Evolutionary conservation across 2,329 filamentous ascomycete species (phyloP), one percentile per base, ranked within the genome.

Genomic region (Aspergillus fijiensis): DNA sequence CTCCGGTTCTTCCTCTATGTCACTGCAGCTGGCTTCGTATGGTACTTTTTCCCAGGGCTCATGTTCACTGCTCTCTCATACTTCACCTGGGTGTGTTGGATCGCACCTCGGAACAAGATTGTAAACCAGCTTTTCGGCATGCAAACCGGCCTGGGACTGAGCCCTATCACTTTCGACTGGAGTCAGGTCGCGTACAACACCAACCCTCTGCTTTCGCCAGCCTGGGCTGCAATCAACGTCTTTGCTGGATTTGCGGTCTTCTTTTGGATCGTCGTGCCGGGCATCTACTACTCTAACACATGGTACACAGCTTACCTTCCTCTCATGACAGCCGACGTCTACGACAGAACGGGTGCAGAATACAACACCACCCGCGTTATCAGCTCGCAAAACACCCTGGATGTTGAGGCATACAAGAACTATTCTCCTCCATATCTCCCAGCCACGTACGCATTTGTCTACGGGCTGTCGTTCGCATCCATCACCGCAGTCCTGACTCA

Each of bases 371-470:
- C 79, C 1, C 79, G 77, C 33, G 86, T 89, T 51, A 76, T 89
- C 5, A 82, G 82, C 55, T 27, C 67, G 1, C 71, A 77, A 21
- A 78, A 85, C 62, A 76, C 81, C 14, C 83, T 89, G 57, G 84
- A 89, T 70, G 80, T 82, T 64, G 81, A 78, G 1, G 82, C 82
- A 16, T 89, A 89, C 71, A 77, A 80, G 62, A 77, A 77, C n/a
- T 89, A 89, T 72, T 89, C 86, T 11, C 87, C 87, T 2, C 77
- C 88, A 0, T 89, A 83, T 66, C 76, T 89, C 12, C 80, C 84
- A 0, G 80, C 85, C 0, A 87, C 87, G 59, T 89, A 78, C 56
- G 74, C 74, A 5, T 70, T 79, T 52, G 70, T 69, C 14, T 80
- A 89, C 64, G 87, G 85, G 1, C 74, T 89, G 10, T 84, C 84